Base-by-base conservation (phyloP, 129 eudicot species). In the Ambrosia artemisiifolia region DNA sequence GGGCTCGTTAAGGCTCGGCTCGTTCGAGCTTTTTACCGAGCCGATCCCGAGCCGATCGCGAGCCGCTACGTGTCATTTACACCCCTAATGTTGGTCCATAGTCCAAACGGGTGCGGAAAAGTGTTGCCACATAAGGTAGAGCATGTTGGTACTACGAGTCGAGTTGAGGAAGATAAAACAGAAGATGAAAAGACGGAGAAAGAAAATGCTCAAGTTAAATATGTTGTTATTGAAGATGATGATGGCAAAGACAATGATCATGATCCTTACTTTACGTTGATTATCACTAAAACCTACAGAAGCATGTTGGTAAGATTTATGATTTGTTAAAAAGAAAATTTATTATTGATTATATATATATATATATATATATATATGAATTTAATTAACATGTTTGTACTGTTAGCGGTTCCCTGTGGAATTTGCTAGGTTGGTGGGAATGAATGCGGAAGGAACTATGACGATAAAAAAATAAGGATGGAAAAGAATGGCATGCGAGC, bases 91-190 rank as follows among this genome's bases (percentile, higher is more conserved):
- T 24, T 1, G 28, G 28, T 24, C 28, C 28, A 24, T 30, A 38
- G 55, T 17, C 70, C 75, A 46, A 35, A 33, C 61, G 81, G 81
- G 17, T 77, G 81, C 24, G 35, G 60, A 46, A 69, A 2, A 38
- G 0, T 7, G 19, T 11, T 77, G 3, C 63, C 64, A 11, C 11
- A 47, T 18, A 61, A 44, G 28, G 11, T 30, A 43, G 30, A 50
- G 3, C 9, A 9, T 11, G 69, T 24, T 40, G 3, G 12, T 36
- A 34, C 2, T 11, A 43, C 8, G 11, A 43, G 10, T 10, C 16
- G 1, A 8, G 75, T 7, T 16, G 73, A n/a, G 40, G 67, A 7
- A 7, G 4, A 1, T 40, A 54, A 13, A 10, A 3, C 1, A 2
- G 79, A 1, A 6, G 80, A 75, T 2, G 74, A 24, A 30, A 36